Conservation (phyloP, 352 stramenopile species). For the Blastocystis sp. region DNA sequence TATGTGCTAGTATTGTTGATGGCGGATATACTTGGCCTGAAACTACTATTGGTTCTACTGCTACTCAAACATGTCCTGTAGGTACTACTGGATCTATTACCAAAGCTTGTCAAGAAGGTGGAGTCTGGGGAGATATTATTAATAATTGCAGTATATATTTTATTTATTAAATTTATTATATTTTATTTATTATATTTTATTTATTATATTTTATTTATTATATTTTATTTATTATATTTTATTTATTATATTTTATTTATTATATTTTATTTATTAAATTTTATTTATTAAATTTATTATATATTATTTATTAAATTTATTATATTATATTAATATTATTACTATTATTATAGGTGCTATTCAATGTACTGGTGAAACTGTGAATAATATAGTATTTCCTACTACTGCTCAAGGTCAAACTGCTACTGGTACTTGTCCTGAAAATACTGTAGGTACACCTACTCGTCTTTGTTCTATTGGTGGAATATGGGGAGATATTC, state of each 20-base stretch:
- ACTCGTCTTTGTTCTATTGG: neutral
- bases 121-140: neutral
- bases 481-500: conserved; percentile 11
- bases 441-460: neutral
- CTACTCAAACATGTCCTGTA: neutral
- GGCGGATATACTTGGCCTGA: conserved; percentile 28
- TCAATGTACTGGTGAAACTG: too few relatives aligned
- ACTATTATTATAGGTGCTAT: conserved; percentile 1
- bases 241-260: conserved; percentile 1
- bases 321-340: neutral
- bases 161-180: too few relatives aligned
- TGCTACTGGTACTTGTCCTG: neutral
- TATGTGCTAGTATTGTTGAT: too few relatives aligned
- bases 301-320: too few relatives aligned
- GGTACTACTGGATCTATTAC: neutral
- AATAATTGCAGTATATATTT: neutral
- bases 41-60: neutral
- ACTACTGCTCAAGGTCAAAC: neutral
- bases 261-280: too few relatives aligned
- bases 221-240: neutral
- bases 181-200: neutral
- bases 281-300: too few relatives aligned
- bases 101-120: neutral
- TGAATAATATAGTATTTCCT: neutral
- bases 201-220: conserved; percentile 11